These are phyloP conservation scores for Plenodomus tracheiphilus DNA, from an alignment of 2,329 filamentous ascomycete species.

Conservation along the genomic window DNA sequence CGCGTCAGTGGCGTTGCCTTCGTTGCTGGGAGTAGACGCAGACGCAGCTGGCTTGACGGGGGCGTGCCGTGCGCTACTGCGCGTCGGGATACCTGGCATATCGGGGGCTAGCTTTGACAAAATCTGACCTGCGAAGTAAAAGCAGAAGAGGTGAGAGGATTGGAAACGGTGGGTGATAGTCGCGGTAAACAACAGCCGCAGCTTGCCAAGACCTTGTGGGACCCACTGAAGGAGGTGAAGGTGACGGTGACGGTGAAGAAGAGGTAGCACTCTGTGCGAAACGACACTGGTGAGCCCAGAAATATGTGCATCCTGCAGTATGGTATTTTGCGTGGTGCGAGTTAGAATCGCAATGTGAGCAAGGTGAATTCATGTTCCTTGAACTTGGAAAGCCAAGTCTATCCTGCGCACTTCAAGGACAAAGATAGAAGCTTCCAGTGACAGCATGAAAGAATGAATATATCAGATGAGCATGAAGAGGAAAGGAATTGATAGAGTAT, in stretches of 20 bases:
- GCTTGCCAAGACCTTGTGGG: conserved; percentile 1
- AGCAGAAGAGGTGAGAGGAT: neutral
- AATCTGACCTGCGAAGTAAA: neutral
- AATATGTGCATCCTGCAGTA: too few species aligned
- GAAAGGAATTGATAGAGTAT: too few species aligned
- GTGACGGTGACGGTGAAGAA: neutral
- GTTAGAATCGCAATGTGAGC: too few species aligned
- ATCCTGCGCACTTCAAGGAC: neutral
- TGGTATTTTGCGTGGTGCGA: too few species aligned
- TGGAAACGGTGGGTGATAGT: neutral
- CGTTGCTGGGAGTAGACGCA: neutral
- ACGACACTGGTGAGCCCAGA: neutral
- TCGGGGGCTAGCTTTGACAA: neutral
- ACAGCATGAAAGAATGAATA: too few species aligned
- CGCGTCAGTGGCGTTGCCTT: conserved; percentile 3
- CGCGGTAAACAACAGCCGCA: too few species aligned
- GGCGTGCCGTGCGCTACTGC: neutral
- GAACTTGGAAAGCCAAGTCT: too few species aligned
- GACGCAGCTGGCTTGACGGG: neutral
- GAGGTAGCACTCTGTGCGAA: neutral
- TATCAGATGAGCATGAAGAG: too few species aligned
- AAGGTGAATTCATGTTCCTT: too few species aligned
- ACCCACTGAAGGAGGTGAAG: neutral
- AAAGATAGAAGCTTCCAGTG: too few species aligned
- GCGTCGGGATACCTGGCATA: conserved; percentile 10